Base-by-base conservation (phyloP, 768 basidiomycete species). In the Suillus ampliporus region DNA sequence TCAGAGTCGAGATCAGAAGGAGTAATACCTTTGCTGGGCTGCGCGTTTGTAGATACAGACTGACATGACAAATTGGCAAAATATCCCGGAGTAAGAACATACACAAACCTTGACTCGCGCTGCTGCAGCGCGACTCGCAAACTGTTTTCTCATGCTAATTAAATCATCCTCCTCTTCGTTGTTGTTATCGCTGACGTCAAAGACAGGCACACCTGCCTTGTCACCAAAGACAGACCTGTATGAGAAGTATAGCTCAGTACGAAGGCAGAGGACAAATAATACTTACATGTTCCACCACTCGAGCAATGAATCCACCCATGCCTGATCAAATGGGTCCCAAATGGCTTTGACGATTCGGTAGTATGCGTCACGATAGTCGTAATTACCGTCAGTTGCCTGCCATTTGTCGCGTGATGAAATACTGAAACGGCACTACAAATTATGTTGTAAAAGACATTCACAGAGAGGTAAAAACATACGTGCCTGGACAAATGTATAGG, bases 301-400 rank as follows among this genome's bases (percentile, higher is more conserved):
- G 23, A 47, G 46, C 23, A 47, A 13, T 6, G 23, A 47, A 13
- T 14, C 46, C 14, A 21, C 46, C 46, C 46, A 47, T 23, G 14
- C 23, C 23, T 7, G 21, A 23, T 47, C 21, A 14, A 21, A 21
- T 26, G 21, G 21, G 6, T 47, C 46, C 23, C 14, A 5, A 21
- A 47, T 47, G 21, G 44, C 44, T 11, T 47, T 47, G 46, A 47
- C 23, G 26, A 61, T 44, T n/a, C 56, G 15, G 40, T 40, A 57
- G 46, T 61, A 61, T 31, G 56, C 54, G 10, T 61, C 61, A 34
- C 17, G 3, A 6, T 61, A 61, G 37, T 61, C 28, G 15, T 57
- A 61, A 7, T 26, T 44, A 31, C 52, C 54, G 34, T 61, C 61
- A 46, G 41, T 57, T 21, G 57, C 54, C 1, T 47, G 41, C 54